Evolutionary conservation across 495 filamentous ascomycete genomes (phyloP).

Genomic region (Astrocystis sublimbata): DNA sequence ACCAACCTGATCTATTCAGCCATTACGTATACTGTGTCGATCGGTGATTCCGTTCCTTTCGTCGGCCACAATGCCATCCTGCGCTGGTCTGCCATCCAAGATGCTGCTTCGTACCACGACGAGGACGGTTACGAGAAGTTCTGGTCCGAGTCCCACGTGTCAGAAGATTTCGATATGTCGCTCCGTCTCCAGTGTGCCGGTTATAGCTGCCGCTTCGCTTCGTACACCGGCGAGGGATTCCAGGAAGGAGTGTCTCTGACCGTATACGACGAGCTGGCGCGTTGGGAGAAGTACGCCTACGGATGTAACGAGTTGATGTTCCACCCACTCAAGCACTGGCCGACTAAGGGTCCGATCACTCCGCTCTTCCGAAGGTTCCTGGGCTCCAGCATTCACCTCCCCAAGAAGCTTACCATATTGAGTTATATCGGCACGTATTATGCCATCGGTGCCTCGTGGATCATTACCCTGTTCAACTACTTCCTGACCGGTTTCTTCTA

Average conservation of each 20-base stretch:
- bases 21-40: slow-evolving; percentile 66
- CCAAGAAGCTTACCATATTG: slow-evolving; percentile 69
- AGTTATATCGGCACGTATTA: slow-evolving; percentile 79
- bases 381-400: slow-evolving; percentile 57
- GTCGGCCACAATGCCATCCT: slow-evolving; percentile 71
- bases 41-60: slow-evolving; percentile 69
- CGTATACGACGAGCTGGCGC: slow-evolving; percentile 71
- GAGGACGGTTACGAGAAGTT: slow-evolving; percentile 60
- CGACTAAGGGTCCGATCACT: slow-evolving; percentile 61
- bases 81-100: slow-evolving; percentile 68
- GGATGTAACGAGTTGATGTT: slow-evolving; percentile 69
- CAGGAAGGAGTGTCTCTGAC: slow-evolving; percentile 75
- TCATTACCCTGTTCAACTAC: slow-evolving; percentile 65
- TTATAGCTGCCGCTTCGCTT: slow-evolving; percentile 62
- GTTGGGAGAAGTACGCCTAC: slow-evolving; percentile 79
- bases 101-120: slow-evolving; percentile 50
- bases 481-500: slow-evolving; percentile 64
- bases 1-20: slow-evolving; percentile 72
- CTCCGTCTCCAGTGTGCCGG: slow-evolving; percentile 65
- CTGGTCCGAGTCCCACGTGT: slow-evolving; percentile 73
- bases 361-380: slow-evolving; percentile 64
- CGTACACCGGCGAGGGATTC: slow-evolving; percentile 66
- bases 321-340: slow-evolving; percentile 55
- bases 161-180: slow-evolving; percentile 76
- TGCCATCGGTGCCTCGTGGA: slow-evolving; percentile 66